Base-by-base conservation (phyloP, 345 rosid species). In the Citrus reticulata region DNA sequence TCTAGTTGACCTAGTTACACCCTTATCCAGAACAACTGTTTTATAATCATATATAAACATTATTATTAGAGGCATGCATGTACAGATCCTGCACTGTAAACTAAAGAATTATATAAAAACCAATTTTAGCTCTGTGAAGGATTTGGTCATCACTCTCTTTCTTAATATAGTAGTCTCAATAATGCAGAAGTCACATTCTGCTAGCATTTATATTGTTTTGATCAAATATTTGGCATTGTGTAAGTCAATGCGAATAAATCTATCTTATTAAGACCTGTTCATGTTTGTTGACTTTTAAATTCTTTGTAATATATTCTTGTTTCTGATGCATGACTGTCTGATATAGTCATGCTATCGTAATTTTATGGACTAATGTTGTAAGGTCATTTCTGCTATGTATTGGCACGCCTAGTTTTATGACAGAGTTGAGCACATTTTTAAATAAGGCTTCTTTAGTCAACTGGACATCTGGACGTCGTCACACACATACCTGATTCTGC, bases 171-270 rank as follows among this genome's bases (percentile, higher is more conserved):
- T 54, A 68, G 58, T 61, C 58, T 59, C 74, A 78, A 79, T 75
- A 65, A 75, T 75, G 42, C 59, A 54, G 68, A 74, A 37, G 77
- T 78, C 70, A 22, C 79, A 70, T 46, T 75, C 58, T 78, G 68
- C 74, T 40, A 75, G 22, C 11, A 55, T 39, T 59, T 78, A 13
- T 74, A 65, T 64, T 63, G 59, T 22, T 37, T 24, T 40, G 6
- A 42, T 37, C 4, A 51, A 39, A 63, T 32, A 78, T 22, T 54
- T 20, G 55, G 61, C 76, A 2, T 32, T 54, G 5, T 34, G 24
- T 37, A 66, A 34, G 62, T 76, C 35, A 32, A 66, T 14, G 30
- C 54, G 66, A 49, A 67, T 76, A 54, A 51, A 66, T 35, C 30
- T 24, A 76, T 4, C 42, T 49, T 30, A 67, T 66, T 34, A 66